Percentiles rank a stretch among this genome's conserved stretches.
These are phyloP conservation scores for Porcisia deanei DNA, from an alignment of 208 protist species.

Conservation along the genomic window DNA sequence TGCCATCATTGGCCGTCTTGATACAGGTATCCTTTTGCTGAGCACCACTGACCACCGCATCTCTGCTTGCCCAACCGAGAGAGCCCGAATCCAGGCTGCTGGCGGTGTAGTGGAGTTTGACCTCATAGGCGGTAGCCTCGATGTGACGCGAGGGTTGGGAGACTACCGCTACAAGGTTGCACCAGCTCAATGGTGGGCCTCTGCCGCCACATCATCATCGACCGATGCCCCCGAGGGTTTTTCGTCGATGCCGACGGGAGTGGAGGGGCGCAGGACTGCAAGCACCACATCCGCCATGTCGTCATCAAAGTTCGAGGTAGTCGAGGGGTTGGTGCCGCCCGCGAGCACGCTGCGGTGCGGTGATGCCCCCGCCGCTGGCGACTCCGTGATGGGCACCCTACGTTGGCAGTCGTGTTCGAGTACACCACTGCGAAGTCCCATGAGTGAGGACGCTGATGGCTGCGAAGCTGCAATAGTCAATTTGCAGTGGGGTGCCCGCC, in stretches of 20 bases:
- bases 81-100: conserved; percentile 26
- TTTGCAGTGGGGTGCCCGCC: neutral
- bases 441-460: neutral
- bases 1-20: conserved; percentile 51
- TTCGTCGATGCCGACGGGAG: neutral
- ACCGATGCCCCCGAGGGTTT: neutral
- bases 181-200: conserved; percentile 49
- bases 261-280: neutral
- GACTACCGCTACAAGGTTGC: conserved; percentile 57
- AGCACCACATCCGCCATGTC: neutral
- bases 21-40: conserved; percentile 38
- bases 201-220: neutral
- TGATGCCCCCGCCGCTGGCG: neutral
- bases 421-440: conserved; percentile 3
- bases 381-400: conserved; percentile 7
- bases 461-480: neutral
- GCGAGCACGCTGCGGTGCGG: neutral
- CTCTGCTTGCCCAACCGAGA: conserved; percentile 36
- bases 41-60: conserved; percentile 67
- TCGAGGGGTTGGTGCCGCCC: neutral
- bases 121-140: conserved; percentile 57
- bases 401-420: conserved; percentile 12
- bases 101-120: conserved; percentile 58
- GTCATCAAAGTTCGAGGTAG: neutral
- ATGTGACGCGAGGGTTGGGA: conserved; percentile 73